Base-by-base conservation (phyloP, 148 eudicot species). In the Persicaria tinctoria region DNA sequence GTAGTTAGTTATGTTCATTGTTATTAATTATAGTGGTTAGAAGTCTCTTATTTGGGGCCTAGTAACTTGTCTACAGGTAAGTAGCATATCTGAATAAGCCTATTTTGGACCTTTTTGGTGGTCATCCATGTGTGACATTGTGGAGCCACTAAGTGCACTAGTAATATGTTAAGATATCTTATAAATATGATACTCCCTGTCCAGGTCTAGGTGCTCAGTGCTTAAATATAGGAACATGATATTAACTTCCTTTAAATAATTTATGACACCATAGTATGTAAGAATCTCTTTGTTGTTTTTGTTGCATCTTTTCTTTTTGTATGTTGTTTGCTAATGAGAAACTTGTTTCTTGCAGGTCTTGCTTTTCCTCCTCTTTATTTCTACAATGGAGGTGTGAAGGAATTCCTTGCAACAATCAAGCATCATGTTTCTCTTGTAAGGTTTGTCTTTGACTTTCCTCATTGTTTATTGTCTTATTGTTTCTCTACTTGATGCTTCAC, bases 311-410 rank as follows among this genome's bases (percentile, higher is more conserved):
- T 66, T 60, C 41, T 7, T 27, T 23, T 41, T 38, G 6, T 14
- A 13, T 41, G 17, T 50, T 64, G 12, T 62, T 62, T 7, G 14
- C 44, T 8, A 64, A 5, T 41, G 70, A 64, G 46, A 41, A 66
- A 44, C 48, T 27, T 66, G 14, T 41, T 38, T 71, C 6, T 71
- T 45, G 66, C 91, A 95, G 99, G 99, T 51, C 87, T 95, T 73
- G 99, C 99, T 75, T 89, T 78, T 82, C 97, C 99, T 66, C 97
- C 99, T 44, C 91, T 92, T 68, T 95, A 92, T 76, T 95, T 95
- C 74, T 92, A 92, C 78, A 92, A 88, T 82, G 99, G 99, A 73
- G 97, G 99, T 81, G 92, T 95, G 23, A 85, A 84, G 75, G 99
- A 95, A 80, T 90, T 95, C 81, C 85, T 95, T 50, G 92, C 91